Evolutionary conservation across 2,329 filamentous ascomycete species (phyloP), one percentile per base, ranked within the genome.

Genomic region (Dactylella cylindrospora): DNA sequence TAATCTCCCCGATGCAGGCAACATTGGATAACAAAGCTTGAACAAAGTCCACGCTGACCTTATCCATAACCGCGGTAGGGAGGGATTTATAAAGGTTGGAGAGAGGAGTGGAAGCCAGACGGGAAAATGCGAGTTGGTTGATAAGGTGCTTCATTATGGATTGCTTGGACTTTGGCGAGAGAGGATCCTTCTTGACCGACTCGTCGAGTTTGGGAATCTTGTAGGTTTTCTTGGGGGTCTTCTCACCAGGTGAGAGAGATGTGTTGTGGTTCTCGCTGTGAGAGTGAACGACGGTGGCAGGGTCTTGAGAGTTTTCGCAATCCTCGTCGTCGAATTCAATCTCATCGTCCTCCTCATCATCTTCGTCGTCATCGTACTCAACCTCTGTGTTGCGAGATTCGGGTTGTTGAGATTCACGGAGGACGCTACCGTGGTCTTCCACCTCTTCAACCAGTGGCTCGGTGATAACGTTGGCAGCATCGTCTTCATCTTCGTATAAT

Each of bases 61-160:
- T 79, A 65, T 83, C 79, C 1, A 78, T 70, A 12, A 68, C 36
- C 4, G 41, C 46, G 3, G 54, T 46, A 1, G 93, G 93, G 9
- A 98, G 83, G 70, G 95, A 88, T 72, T 83, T 85, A 76, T 96
- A 79, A 54, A 98, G 93, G 43, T 85, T 87, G 1, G 91, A 94
- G 41, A 97, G 79, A 3, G 93, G 91, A 20, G 89, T 93, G 0
- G 90, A 95, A 12, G 91, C 90, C 5, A 97, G 79, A 22, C 91
- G 87, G 1, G 93, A 96, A 73, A 88, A 98, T 25, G 93, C 93
- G 23, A 98, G 81, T 74, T 98, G 93, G 74, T 97, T 97, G 72
- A 93, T 81, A 65, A 95, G 84, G 71, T 98, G 93, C 73, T 96
- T 95, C 68, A 80, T 80, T 66, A 93, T 74, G 74, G 76, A 74